phyloP scores from a whole-genome alignment of 2,329 filamentous ascomycete species.

The Escovopsis sp. region DNA sequence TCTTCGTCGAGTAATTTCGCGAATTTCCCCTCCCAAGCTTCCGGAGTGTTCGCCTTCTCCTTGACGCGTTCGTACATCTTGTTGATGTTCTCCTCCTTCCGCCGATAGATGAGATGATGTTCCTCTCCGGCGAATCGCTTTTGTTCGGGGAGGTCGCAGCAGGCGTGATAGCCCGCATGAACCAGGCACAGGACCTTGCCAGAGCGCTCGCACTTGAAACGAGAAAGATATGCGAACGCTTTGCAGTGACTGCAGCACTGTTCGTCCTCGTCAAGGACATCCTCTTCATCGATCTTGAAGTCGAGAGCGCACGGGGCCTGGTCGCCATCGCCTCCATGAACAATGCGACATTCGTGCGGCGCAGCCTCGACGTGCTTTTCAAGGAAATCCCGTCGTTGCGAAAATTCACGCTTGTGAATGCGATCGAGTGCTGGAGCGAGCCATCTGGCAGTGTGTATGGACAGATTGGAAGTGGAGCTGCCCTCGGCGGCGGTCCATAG shows the following conservation, averaged over 20 bases:
- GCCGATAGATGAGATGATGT: constrained; percentile 66
- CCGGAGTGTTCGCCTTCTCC: constrained; percentile 75
- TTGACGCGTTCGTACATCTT: constrained; percentile 58
- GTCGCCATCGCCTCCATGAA: constrained; percentile 29
- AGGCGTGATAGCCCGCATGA: constrained; percentile 68
- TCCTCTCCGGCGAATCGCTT: constrained; percentile 55
- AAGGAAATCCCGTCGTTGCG: constrained; percentile 54
- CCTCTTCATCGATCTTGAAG: constrained; percentile 53
- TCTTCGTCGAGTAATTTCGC: constrained; percentile 73
- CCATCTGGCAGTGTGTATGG: constrained; percentile 90
- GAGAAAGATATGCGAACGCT: constrained; percentile 76
- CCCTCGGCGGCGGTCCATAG: constrained; percentile 78
- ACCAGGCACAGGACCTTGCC: constrained; percentile 71
- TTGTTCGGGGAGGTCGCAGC: constrained; percentile 55
- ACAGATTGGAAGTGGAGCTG: constrained; percentile 46
- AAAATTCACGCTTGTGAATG: constrained; percentile 59
- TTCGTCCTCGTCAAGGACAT: constrained; percentile 82
- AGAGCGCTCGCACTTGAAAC: constrained; percentile 71
- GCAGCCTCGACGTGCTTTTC: constrained; percentile 43
- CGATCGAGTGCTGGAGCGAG: constrained; percentile 73
- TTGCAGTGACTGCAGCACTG: constrained; percentile 92
- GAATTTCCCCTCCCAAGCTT: constrained; percentile 83
- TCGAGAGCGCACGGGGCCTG: constrained; percentile 42
- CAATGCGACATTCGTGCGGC: constrained; percentile 35
- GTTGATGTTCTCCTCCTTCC: constrained; percentile 55